Base-by-base conservation (phyloP, 2,329 filamentous ascomycete genomes). In the Aspergillus pseudoviridinutans region DNA sequence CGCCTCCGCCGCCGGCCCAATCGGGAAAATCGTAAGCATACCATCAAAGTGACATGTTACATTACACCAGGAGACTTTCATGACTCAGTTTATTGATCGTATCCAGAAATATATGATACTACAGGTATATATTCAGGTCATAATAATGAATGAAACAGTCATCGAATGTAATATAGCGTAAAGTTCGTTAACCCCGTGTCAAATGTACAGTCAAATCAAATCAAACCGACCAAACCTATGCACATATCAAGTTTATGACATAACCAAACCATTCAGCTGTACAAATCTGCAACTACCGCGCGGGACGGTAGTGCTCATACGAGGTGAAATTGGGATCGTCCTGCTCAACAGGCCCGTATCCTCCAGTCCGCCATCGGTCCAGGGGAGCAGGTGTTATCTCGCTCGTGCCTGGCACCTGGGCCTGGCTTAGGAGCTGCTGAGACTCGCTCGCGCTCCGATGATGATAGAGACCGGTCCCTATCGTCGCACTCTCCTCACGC, bases 391-490 rank as follows among this genome's bases (percentile, higher is more conserved):
- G 62, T 25, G 56, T 25, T 14, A 42, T 47, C 25, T 65, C 66
- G 4, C 44, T 60, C 25, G 62, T 65, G 27, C 58, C 70, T 0
- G 71, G 71, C 4, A 53, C 62, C 54, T 78, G 74, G 2, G 72
- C 72, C 54, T 76, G 67, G 28, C 60, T 68, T 20, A 79, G 63
- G 8, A 79, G 64, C 28, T 66, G 64, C 28, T 66, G 64, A 1
- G 70, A 70, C 53, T 76, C 74, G 46, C 74, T 77, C 58, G 78
- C 76, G 56, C 77, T 74, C 1, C 61, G 59, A 4, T 70, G 67
- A 2, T 66, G 67, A 54, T 77, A 78, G 22, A 75, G 57, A 0
- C 68, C 68, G 4, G 57, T 56, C 27, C 58, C 52, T 35, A 63
- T 44, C 38, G 56, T n/a, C 9, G 60, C 61, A 56, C 68, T 69